Evolutionary conservation across 495 filamentous ascomycete species (phyloP), one percentile per base, ranked within the genome.

Genomic region (Xylaria intraflava): DNA sequence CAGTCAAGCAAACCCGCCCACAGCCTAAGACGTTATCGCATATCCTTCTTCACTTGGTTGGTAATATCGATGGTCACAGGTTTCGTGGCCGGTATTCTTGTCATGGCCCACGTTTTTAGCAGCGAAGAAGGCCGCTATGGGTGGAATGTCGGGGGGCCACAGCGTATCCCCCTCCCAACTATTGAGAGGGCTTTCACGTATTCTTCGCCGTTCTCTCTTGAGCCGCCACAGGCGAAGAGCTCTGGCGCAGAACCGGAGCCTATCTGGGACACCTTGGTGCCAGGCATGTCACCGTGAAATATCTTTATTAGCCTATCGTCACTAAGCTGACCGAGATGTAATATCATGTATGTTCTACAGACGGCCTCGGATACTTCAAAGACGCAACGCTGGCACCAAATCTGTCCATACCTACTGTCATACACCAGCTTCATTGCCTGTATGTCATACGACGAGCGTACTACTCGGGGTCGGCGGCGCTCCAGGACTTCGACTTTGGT

Each of bases 391-490:
- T 57, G 6, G 47, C 49, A 2, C 49, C 49, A 6, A 16, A 19
- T 12, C 12, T 52, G 14, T 61, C 53, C 33, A 59, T 64, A 19
- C 40, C 60, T 16, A 55, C 51, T 19, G 61, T 51, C 14, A 54
- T 63, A 22, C 60, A 60, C 42, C 57, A 62, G 30, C 57, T 62
- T 14, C 57, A 63, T 24, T 64, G 61, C 36, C 38, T 64, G 17
- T 64, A 64, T 19, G 54, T 59, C 1, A 12, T 64, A 11, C 49
- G 61, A 22, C 51, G 58, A 20, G 61, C 61, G 1, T 58, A 55
- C 42, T 64, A 55, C 40, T 51, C 53, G 16, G 26, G 9, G 9
- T 57, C 57, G 8, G 29, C 29, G 2, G 53, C 44, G 1, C 31
- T 48, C n/a, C 45, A 61, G 33, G 58, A 55, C 4, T 64, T 64